Percentiles rank a stretch among this genome's conserved stretches.
Conservation (phyloP, 192 early-diverging fungal species). For the Gamsiella multidivaricata region DNA sequence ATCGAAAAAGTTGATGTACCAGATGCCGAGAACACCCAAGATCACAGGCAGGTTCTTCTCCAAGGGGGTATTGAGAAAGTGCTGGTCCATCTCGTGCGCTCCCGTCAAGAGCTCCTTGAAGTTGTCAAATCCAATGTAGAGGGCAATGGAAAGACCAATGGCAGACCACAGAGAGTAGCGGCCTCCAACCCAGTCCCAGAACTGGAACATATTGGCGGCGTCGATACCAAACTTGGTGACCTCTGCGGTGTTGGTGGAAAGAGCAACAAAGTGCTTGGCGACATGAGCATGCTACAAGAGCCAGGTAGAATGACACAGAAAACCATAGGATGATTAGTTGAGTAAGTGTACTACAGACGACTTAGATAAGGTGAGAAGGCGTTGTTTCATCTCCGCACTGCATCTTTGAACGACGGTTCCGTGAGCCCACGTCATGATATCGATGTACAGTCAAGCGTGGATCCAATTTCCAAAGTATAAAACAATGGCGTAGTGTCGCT, state of each 20-base stretch:
- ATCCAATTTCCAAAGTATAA: no score
- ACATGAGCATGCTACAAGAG: conserved; percentile 74
- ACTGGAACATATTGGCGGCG: conserved; percentile 98
- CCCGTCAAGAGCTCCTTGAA: conserved; percentile 91
- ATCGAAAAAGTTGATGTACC: conserved; percentile 99
- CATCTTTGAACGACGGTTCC: neutral
- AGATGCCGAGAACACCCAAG: conserved; percentile 89
- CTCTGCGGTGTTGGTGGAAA: conserved; percentile 93
- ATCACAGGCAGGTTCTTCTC: conserved; percentile 95
- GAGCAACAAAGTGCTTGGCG: conserved; percentile 98
- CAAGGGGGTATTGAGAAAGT: conserved; percentile 91
- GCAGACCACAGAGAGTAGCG: conserved; percentile 99
- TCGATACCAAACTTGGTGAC: conserved; percentile 95
- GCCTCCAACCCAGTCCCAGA: conserved; percentile 99
- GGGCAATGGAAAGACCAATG: conserved; percentile 96
- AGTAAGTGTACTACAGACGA: neutral
- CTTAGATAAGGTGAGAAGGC: neutral
- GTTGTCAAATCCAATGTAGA: conserved; percentile 95
- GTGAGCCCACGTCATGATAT: conserved; percentile 1
- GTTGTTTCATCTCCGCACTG: neutral
- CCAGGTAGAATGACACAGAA: neutral
- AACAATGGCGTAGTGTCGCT: no score
- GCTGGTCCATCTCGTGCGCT: conserved; percentile 96
- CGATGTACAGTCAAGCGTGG: neutral
- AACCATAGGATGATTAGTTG: neutral